These are phyloP conservation scores for Sclerotinia minor DNA, from an alignment of 2,329 filamentous ascomycete species.

Conservation along the genomic window DNA sequence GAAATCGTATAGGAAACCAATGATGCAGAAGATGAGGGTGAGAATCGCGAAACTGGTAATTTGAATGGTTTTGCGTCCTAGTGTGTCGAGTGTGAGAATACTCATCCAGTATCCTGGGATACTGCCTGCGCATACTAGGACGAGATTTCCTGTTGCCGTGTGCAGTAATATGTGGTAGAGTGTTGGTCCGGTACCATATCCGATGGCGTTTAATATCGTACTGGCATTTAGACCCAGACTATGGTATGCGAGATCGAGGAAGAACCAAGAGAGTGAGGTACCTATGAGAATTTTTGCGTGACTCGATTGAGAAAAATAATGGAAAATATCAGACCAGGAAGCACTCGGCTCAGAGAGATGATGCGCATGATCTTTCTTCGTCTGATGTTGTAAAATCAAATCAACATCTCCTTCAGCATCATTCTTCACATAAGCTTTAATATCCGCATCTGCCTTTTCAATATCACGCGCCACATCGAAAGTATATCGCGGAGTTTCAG, in stretches of 20 bases:
- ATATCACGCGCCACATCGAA: conserved; percentile 77
- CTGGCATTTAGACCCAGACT: conserved; percentile 74
- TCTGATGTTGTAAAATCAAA: conserved; percentile 51
- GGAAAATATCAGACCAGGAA: conserved; percentile 65
- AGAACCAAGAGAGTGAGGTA: conserved; percentile 80
- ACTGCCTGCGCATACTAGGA: conserved; percentile 73
- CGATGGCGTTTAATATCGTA: conserved; percentile 70
- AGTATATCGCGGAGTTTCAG: conserved; percentile 80
- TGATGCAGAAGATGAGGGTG: conserved; percentile 60
- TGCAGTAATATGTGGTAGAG: conserved; percentile 71
- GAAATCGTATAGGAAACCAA: conserved; percentile 59
- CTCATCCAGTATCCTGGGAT: conserved; percentile 81
- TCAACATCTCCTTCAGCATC: conserved; percentile 52
- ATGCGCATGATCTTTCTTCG: conserved; percentile 53
- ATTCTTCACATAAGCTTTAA: conserved; percentile 59
- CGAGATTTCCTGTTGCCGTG: conserved; percentile 73
- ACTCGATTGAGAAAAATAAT: conserved; percentile 68
- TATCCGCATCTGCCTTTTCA: conserved; percentile 72
- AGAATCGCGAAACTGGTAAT: conserved; percentile 61
- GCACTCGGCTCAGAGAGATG: conserved; percentile 65
- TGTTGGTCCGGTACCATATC: conserved; percentile 62
- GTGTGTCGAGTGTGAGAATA: conserved; percentile 68
- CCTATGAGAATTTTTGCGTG: conserved; percentile 72
- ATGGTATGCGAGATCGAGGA: conserved; percentile 70
- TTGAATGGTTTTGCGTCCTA: conserved; percentile 78